Evolutionary conservation across 2,329 filamentous ascomycete genomes (phyloP).

Genomic region (Diaporthe velutina): DNA sequence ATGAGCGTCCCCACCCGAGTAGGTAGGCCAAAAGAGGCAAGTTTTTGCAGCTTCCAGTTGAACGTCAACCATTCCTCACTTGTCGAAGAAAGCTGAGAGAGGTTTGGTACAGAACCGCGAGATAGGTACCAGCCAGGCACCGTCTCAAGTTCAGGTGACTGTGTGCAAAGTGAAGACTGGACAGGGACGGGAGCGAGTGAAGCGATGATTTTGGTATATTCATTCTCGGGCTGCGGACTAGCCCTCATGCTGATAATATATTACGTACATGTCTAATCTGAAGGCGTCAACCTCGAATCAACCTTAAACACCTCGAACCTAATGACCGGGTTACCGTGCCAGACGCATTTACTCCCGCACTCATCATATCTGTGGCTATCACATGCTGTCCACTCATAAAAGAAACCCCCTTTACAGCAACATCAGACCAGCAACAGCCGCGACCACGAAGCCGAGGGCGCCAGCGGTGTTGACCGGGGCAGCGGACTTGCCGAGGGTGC

Average conservation of each 20-base stretch:
- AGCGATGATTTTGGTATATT: not conserved
- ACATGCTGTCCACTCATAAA: not conserved
- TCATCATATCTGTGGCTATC: not conserved
- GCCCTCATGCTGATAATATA: slow-evolving; percentile 10
- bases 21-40: not conserved
- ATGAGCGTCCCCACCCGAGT: not conserved
- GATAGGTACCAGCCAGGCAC: not conserved
- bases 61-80: not conserved
- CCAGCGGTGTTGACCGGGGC: slow-evolving; percentile 23
- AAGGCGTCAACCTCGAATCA: not conserved
- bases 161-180: not conserved
- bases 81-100: not conserved
- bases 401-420: slow-evolving; percentile 18
- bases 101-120: not conserved
- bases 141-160: not conserved
- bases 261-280: slow-evolving; percentile 21
- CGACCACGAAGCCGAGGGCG: slow-evolving; percentile 26
- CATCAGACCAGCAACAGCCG: slow-evolving; percentile 29
- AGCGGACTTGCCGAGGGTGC: slow-evolving; percentile 17
- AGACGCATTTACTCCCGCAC: slow-evolving; percentile 2
- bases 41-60: not conserved
- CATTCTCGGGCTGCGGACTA: slow-evolving; percentile 16
- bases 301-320: not conserved
- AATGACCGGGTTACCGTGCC: not conserved
- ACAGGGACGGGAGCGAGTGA: no score